phyloP scores from a whole-genome alignment of 2,329 filamentous ascomycete genomes.

The Fusarium albidum region DNA sequence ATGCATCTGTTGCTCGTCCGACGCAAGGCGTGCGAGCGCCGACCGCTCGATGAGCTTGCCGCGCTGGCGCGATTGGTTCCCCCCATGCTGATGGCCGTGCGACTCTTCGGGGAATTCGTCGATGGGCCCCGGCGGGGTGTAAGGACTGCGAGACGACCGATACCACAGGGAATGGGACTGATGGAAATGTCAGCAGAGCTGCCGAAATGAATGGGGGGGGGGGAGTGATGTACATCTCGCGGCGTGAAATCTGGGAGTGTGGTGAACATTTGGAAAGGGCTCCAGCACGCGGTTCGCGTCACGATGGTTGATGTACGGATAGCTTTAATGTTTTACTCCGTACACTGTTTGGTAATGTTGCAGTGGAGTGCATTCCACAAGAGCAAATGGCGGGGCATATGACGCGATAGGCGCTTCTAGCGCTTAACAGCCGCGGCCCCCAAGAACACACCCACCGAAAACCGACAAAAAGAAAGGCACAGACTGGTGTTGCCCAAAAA shows the following conservation, averaged over 20 bases:
- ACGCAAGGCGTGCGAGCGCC: constrained; percentile 72
- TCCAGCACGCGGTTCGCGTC: constrained; percentile 28
- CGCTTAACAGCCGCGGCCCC: constrained; percentile 37
- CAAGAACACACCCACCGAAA: constrained; percentile 7
- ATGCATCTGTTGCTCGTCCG: constrained; percentile 80
- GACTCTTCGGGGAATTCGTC: constrained; percentile 43
- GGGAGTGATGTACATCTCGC: constrained; percentile 66
- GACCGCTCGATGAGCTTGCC: constrained; percentile 63
- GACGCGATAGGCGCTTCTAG: constrained; percentile 29
- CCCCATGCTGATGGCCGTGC: constrained; percentile 41
- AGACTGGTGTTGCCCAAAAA: neutral
- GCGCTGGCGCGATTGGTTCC: constrained; percentile 47
- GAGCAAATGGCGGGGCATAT: constrained; percentile 31
- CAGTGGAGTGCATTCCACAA: constrained; percentile 22
- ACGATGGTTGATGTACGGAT: constrained; percentile 18
- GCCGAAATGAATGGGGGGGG: neutral
- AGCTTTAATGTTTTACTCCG: constrained; percentile 3
- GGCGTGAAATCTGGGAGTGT: constrained; percentile 73
- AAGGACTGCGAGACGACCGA: constrained; percentile 66
- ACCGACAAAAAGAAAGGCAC: constrained; percentile 20
- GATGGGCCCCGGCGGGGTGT: constrained; percentile 45
- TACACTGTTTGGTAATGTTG: constrained; percentile 25
- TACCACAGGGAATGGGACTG: constrained; percentile 81
- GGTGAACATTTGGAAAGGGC: constrained; percentile 63
- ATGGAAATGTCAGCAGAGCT: constrained; percentile 15